These are phyloP conservation scores for Coniferiporia sulphurascens DNA, from an alignment of 1,284 basidiomycete species.

Conservation along the genomic window DNA sequence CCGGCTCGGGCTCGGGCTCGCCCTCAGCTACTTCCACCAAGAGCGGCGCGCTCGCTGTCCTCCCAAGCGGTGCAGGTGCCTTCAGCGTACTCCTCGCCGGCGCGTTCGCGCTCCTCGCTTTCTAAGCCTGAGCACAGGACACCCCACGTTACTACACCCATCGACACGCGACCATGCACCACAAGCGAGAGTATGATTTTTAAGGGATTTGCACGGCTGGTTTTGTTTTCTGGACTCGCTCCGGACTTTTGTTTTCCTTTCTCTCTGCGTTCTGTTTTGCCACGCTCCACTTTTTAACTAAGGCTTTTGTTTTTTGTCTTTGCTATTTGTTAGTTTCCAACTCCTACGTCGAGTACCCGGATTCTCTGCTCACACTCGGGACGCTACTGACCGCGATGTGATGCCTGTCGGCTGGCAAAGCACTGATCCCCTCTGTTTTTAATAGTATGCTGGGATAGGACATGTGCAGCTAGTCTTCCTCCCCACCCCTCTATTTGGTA, in stretches of 20 bases:
- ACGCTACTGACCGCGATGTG: background rate
- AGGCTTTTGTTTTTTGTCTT: no score
- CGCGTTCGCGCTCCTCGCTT: slow-evolving; percentile 1
- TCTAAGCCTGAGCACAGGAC: background rate
- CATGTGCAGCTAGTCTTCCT: background rate
- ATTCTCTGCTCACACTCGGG: background rate
- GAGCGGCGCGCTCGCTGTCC: background rate
- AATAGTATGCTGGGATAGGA: background rate
- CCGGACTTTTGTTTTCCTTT: background rate
- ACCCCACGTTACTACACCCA: no score
- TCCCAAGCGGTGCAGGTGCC: background rate
- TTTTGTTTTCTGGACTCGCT: background rate
- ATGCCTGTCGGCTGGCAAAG: background rate
- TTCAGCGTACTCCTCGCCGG: slow-evolving; percentile 2
- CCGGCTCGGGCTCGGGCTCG: slow-evolving; percentile 18
- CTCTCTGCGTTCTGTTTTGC: background rate
- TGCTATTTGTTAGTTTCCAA: no score
- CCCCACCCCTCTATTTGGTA: background rate
- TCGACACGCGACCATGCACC: no score
- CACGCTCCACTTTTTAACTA: no score
- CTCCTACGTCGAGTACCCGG: background rate
- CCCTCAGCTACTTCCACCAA: background rate
- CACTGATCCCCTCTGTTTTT: background rate
- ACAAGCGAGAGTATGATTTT: no score
- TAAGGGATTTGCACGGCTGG: background rate